phyloP scores from a whole-genome alignment of 345 rosid genomes.

The Punica granatum region DNA sequence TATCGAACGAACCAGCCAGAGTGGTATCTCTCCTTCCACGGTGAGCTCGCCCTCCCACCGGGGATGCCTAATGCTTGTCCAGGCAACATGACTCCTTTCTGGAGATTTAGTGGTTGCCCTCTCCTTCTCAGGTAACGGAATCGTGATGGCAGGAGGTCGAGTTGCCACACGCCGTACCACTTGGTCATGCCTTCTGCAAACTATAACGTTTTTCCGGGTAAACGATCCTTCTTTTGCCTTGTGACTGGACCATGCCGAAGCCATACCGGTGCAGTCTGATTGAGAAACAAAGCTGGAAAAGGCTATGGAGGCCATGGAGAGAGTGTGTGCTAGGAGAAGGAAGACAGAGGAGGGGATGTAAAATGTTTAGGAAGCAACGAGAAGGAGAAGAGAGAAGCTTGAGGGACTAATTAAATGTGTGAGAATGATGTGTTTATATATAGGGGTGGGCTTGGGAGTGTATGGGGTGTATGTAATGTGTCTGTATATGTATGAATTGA shows the following conservation, averaged over 20 bases:
- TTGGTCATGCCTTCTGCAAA: constrained; percentile 12
- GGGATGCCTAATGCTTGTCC: constrained; percentile 76
- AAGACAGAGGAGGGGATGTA: background rate
- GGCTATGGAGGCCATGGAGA: constrained; percentile 36
- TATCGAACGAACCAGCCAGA: constrained; percentile 61
- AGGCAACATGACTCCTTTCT: constrained; percentile 48
- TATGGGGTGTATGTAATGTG: background rate
- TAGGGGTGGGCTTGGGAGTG: background rate
- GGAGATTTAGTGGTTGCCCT: background rate
- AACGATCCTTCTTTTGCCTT: constrained; percentile 7
- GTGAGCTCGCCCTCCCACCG: constrained; percentile 78
- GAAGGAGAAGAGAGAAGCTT: constrained; percentile 1
- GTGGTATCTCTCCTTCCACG: constrained; percentile 73
- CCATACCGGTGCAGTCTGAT: constrained; percentile 3
- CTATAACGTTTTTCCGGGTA: background rate
- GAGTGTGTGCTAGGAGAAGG: constrained; percentile 2
- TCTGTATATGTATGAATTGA: no score
- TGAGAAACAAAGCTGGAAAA: constrained; percentile 19
- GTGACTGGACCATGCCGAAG: constrained; percentile 15
- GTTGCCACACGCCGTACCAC: constrained; percentile 27
- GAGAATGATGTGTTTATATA: background rate
- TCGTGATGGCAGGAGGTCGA: constrained; percentile 13
- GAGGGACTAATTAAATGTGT: background rate
- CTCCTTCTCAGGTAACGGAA: constrained; percentile 26
- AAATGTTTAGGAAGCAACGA: background rate